These are phyloP conservation scores for Mortierella sp. DNA, from an alignment of 371 early-diverging fungal genomes.

Conservation along the genomic window DNA sequence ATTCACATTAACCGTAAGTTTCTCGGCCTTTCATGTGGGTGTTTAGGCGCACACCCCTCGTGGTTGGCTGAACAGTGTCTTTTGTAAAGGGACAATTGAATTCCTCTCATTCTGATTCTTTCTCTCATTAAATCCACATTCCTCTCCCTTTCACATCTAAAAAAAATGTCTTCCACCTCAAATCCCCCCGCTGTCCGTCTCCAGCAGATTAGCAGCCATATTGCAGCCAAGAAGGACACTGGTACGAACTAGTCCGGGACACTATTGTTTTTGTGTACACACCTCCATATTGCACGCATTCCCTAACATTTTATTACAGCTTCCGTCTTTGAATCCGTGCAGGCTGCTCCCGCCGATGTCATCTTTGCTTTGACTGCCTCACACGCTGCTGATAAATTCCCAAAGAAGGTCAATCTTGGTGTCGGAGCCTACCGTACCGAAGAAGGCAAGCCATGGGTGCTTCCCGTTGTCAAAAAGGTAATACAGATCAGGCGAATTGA, in stretches of 20 bases:
- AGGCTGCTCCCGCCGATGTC: conserved; percentile 89
- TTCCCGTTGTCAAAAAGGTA: conserved; percentile 94
- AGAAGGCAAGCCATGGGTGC: conserved; percentile 93
- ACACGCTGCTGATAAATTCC: conserved; percentile 84
- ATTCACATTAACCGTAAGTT: no score
- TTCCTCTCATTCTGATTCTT: not conserved
- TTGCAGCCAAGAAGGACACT: conserved; percentile 18
- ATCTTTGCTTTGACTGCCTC: conserved; percentile 90
- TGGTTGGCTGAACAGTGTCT: not conserved
- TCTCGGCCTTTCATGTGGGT: conserved; percentile 1
- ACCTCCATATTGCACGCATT: not conserved
- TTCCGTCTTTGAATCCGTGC: conserved; percentile 75
- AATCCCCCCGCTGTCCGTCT: conserved; percentile 28
- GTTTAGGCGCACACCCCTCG: not conserved
- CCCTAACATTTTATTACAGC: conserved; percentile 11
- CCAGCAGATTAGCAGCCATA: conserved; percentile 46
- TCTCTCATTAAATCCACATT: conserved; percentile 1
- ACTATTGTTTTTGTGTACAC: not conserved
- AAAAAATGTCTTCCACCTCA: conserved; percentile 23
- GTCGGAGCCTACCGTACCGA: conserved; percentile 97
- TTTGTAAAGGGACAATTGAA: no score
- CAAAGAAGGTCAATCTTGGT: conserved; percentile 93
- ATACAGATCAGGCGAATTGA: not conserved
- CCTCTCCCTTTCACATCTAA: not conserved
- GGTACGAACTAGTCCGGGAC: conserved; percentile 1